Percentiles rank a stretch among this genome's conserved stretches.
phyloP scores from a whole-genome alignment of 768 basidiomycete genomes.

The Lactifluus echinatus region DNA sequence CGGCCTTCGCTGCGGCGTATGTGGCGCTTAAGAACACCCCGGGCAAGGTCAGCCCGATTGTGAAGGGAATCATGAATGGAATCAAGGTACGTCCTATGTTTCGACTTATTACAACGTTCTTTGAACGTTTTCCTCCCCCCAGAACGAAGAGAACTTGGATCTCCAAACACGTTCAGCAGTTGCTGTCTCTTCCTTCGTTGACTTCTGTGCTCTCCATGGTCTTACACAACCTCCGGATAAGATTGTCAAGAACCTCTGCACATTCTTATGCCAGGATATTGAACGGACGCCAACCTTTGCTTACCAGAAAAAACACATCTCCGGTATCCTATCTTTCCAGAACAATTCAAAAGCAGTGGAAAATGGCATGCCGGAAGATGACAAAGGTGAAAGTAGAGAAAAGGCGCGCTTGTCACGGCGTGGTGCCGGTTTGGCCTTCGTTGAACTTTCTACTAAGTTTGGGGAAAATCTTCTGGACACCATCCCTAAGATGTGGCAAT shows the following conservation, averaged over 20 bases:
- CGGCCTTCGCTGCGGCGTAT: slow-evolving; percentile 85
- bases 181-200: slow-evolving; percentile 81
- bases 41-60: slow-evolving; percentile 90
- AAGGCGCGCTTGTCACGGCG: slow-evolving; percentile 69
- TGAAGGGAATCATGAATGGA: slow-evolving; percentile 95
- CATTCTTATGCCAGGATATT: slow-evolving; percentile 89
- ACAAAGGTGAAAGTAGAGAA: slow-evolving; percentile 43
- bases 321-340: slow-evolving; percentile 75
- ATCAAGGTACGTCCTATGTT: slow-evolving; percentile 60
- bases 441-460: slow-evolving; percentile 67
- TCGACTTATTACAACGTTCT: neutral
- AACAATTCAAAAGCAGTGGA: slow-evolving; percentile 29
- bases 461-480: slow-evolving; percentile 60
- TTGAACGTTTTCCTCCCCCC: neutral
- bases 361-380: slow-evolving; percentile 35
- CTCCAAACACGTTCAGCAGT: slow-evolving; percentile 83
- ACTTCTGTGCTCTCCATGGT: slow-evolving; percentile 66
- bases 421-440: slow-evolving; percentile 80
- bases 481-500: slow-evolving; percentile 94
- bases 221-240: slow-evolving; percentile 87
- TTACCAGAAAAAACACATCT: slow-evolving; percentile 45
- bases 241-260: slow-evolving; percentile 94
- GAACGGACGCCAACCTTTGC: slow-evolving; percentile 87
- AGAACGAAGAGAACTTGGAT: slow-evolving; percentile 85
- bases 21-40: slow-evolving; percentile 82